These are phyloP conservation scores for Apiotrichum laibachii DNA, from an alignment of 1,284 basidiomycete genomes.

Conservation along the genomic window DNA sequence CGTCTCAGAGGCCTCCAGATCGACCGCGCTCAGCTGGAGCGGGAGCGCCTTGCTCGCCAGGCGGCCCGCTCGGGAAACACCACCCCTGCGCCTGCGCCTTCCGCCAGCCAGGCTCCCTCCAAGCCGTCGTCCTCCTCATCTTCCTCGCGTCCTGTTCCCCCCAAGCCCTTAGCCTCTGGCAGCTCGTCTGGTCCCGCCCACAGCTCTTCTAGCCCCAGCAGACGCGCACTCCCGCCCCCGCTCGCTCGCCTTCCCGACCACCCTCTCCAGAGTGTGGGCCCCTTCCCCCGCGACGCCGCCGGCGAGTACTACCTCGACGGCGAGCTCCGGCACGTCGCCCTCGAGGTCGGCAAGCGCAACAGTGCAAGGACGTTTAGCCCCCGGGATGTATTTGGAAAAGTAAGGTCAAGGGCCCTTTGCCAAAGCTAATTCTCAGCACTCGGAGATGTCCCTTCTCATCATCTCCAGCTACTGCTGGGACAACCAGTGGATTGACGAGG, in stretches of 20 bases:
- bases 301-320: conserved; percentile 47
- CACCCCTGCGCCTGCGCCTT: too few species aligned
- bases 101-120: too few species aligned
- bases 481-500: conserved; percentile 34
- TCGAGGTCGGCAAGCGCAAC: conserved; percentile 27
- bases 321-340: conserved; percentile 37
- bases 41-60: conserved; percentile 43
- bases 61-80: conserved; percentile 18
- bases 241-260: conserved; percentile 18
- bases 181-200: neutral
- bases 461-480: conserved; percentile 40
- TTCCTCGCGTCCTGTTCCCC: too few species aligned
- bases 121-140: too few species aligned
- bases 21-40: conserved; percentile 46
- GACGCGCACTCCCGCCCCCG: neutral
- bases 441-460: conserved; percentile 40
- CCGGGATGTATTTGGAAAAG: conserved; percentile 34
- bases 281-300: conserved; percentile 40
- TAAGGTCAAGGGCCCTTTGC: conserved; percentile 19
- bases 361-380: conserved; percentile 30
- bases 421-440: conserved; percentile 22
- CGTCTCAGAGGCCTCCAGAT: conserved; percentile 9
- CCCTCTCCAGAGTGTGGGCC: conserved; percentile 32
- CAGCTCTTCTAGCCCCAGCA: neutral
- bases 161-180: too few species aligned